Evolutionary conservation across 495 filamentous ascomycete genomes (phyloP).

Genomic region (Chaetomium fimeti): DNA sequence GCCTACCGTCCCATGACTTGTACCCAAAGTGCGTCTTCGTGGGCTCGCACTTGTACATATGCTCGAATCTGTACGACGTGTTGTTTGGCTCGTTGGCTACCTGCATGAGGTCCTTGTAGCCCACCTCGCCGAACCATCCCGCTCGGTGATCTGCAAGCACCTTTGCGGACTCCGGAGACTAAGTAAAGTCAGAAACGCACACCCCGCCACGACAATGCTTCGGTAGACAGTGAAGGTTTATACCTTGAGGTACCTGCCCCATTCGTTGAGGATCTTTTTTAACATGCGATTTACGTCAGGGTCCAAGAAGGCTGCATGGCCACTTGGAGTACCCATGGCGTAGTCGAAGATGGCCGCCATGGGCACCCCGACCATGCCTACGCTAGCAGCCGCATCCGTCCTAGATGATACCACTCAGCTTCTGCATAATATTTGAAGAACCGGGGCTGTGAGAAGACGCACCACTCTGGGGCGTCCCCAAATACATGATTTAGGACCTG

Average conservation of each 20-base stretch:
- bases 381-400: conserved; percentile 51
- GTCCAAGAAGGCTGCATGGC: conserved; percentile 64
- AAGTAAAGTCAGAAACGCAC: neutral
- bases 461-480: conserved; percentile 58
- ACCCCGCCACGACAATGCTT: neutral
- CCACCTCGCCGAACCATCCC: conserved; percentile 64
- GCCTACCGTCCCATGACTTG: conserved; percentile 64
- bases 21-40: conserved; percentile 55
- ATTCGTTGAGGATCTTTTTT: conserved; percentile 67
- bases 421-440: neutral
- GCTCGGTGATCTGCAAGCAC: conserved; percentile 50
- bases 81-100: conserved; percentile 47
- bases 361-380: conserved; percentile 65
- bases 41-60: conserved; percentile 55
- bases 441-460: neutral
- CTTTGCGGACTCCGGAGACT: conserved; percentile 56
- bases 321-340: conserved; percentile 68
- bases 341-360: conserved; percentile 70
- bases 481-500: conserved; percentile 63
- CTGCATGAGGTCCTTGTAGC: conserved; percentile 44
- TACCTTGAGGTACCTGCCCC: conserved; percentile 59
- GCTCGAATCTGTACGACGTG: conserved; percentile 50
- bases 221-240: neutral
- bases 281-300: conserved; percentile 65
- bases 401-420: neutral